Conservation (phyloP, 2,329 filamentous ascomycete species). For the Aspergillus fumigatus region DNA sequence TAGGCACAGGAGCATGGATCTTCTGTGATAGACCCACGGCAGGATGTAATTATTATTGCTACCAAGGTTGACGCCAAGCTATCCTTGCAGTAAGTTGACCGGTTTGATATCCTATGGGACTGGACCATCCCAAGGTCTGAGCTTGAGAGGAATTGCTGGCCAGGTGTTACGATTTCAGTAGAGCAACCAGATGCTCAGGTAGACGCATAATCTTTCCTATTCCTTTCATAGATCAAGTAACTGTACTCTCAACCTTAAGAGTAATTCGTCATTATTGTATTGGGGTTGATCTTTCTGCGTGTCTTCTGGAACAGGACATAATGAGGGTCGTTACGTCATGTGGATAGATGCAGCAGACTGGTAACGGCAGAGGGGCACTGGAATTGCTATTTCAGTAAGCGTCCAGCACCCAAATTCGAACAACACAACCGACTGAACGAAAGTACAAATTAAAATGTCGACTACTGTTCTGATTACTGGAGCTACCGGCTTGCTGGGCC, state of each 20-base stretch:
- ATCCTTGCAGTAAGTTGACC: neutral
- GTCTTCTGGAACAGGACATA: neutral
- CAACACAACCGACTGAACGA: constrained; percentile 3
- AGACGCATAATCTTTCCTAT: too few relatives aligned
- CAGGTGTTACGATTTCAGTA: too few relatives aligned
- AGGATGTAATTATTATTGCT: neutral
- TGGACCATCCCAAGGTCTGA: neutral
- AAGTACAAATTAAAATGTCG: constrained; percentile 23
- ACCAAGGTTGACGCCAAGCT: neutral
- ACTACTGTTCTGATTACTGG: constrained; percentile 71
- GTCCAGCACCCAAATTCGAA: neutral
- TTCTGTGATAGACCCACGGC: too few relatives aligned
- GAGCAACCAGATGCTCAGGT: too few relatives aligned
- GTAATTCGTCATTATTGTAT: too few relatives aligned
- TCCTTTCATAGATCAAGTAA: too few relatives aligned
- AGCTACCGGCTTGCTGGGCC: constrained; percentile 76
- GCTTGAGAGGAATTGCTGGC: too few relatives aligned
- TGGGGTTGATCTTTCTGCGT: neutral
- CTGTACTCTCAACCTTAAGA: too few relatives aligned
- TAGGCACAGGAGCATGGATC: too few relatives aligned
- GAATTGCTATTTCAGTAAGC: neutral
- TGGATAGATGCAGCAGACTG: neutral
- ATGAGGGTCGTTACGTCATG: neutral
- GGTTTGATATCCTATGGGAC: neutral
- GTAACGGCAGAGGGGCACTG: neutral